Evolutionary conservation across 176 grass and related monocot genomes (phyloP).

Genomic region (Oryza coarctata): DNA sequence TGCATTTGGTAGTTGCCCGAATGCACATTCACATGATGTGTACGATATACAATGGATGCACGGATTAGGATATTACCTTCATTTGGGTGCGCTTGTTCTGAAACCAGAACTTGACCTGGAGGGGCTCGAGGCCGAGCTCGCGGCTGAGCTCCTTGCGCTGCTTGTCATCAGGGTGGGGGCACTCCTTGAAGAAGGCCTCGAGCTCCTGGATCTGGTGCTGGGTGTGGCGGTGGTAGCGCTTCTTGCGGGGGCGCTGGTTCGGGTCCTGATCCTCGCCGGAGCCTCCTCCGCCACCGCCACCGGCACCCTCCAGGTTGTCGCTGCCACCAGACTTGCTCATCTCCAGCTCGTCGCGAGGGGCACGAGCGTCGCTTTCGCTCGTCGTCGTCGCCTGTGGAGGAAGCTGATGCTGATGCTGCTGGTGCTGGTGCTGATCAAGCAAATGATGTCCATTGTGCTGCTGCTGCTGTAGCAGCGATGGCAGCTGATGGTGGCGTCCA

Average conservation of each 20-base stretch:
- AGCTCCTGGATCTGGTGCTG: slow-evolving; percentile 95
- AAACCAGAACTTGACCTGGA: slow-evolving; percentile 98
- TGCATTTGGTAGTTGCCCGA: not conserved
- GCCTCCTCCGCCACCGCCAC: slow-evolving; percentile 33
- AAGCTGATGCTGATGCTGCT: slow-evolving; percentile 46
- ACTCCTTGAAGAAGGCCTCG: slow-evolving; percentile 94
- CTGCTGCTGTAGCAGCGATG: slow-evolving; percentile 18
- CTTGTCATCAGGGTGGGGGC: slow-evolving; percentile 94
- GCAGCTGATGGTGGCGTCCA: slow-evolving; percentile 45
- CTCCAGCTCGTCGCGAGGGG: slow-evolving; percentile 45
- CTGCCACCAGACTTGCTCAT: slow-evolving; percentile 87
- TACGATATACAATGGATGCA: not conserved
- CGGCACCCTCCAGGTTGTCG: slow-evolving; percentile 56
- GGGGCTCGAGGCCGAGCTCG: slow-evolving; percentile 74
- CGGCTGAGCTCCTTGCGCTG: slow-evolving; percentile 87
- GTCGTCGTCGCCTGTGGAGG: slow-evolving; percentile 41
- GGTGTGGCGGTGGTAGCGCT: slow-evolving; percentile 96
- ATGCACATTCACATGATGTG: too few species aligned
- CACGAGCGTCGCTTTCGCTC: slow-evolving; percentile 45
- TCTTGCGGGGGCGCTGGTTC: slow-evolving; percentile 66
- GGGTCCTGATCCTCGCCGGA: slow-evolving; percentile 59
- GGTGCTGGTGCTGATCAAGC: slow-evolving; percentile 53
- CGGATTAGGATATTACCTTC: slow-evolving; percentile 42
- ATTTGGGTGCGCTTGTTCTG: slow-evolving; percentile 99
- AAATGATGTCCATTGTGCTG: slow-evolving; percentile 22